phyloP scores from a whole-genome alignment of 345 rosid genomes.

The Viola odorata region DNA sequence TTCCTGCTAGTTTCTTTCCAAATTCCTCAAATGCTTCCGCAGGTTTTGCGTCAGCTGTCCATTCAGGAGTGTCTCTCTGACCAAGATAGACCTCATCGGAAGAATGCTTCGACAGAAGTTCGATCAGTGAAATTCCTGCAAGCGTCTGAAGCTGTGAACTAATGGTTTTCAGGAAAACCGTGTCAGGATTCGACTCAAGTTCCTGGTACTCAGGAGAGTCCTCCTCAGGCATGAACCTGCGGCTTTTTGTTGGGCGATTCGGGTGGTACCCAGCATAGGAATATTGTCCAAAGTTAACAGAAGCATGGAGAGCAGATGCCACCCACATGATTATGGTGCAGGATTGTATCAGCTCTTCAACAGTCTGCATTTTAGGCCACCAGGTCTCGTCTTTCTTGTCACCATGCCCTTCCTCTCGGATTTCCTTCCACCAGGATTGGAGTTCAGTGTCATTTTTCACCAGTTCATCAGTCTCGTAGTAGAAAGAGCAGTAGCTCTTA shows the following conservation, averaged over 20 bases:
- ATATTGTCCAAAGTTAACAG: slow-evolving; percentile 66
- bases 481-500: slow-evolving; percentile 41
- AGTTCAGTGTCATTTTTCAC: slow-evolving; percentile 49
- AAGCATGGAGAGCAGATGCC: slow-evolving; percentile 71
- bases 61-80: slow-evolving; percentile 41
- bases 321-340: slow-evolving; percentile 72
- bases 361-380: slow-evolving; percentile 65
- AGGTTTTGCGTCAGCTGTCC: slow-evolving; percentile 46
- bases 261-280: slow-evolving; percentile 63
- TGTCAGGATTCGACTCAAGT: slow-evolving; percentile 28
- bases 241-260: slow-evolving; percentile 52
- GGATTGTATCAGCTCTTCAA: slow-evolving; percentile 40
- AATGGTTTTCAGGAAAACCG: slow-evolving; percentile 44
- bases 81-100: slow-evolving; percentile 61
- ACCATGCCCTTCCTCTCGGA: slow-evolving; percentile 63
- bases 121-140: slow-evolving; percentile 42
- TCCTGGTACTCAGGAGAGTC: slow-evolving; percentile 50
- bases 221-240: slow-evolving; percentile 49
- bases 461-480: slow-evolving; percentile 44
- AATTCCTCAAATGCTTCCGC: slow-evolving; percentile 42
- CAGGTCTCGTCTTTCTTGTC: slow-evolving; percentile 62
- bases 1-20: slow-evolving; percentile 35
- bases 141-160: slow-evolving; percentile 44
- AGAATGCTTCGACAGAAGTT: slow-evolving; percentile 55
- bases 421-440: slow-evolving; percentile 70